A percentile compares a stretch with the other conserved stretches of the same genome.
phyloP scores from a whole-genome alignment of 1,284 basidiomycete genomes.

The Thelephora terrestris region DNA sequence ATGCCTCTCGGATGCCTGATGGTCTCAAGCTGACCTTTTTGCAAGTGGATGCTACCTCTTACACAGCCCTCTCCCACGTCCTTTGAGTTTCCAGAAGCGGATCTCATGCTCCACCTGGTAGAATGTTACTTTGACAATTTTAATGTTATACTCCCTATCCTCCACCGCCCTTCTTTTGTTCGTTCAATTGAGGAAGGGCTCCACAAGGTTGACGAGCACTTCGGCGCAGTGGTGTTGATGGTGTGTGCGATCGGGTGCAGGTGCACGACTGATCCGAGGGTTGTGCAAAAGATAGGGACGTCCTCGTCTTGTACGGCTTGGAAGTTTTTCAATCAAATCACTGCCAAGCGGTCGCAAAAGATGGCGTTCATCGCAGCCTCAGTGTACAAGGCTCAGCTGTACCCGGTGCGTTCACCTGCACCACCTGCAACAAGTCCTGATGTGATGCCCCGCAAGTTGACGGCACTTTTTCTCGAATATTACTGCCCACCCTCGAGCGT shows the following conservation, averaged over 20 bases:
- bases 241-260: slow-evolving; percentile 70
- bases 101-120: too few relatives aligned
- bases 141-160: slow-evolving; percentile 56
- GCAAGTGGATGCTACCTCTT: too few relatives aligned
- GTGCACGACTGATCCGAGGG: slow-evolving; percentile 57
- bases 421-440: slow-evolving; percentile 9
- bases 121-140: slow-evolving; percentile 57
- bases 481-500: slow-evolving; percentile 40
- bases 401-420: slow-evolving; percentile 28
- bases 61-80: too few relatives aligned
- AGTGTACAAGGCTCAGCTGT: slow-evolving; percentile 59
- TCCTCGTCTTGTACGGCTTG: slow-evolving; percentile 73
- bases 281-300: slow-evolving; percentile 34
- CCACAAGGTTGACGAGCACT: slow-evolving; percentile 48
- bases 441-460: slow-evolving; percentile 18
- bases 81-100: slow-evolving; percentile 34
- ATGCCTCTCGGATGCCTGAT: too few relatives aligned
- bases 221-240: slow-evolving; percentile 60
- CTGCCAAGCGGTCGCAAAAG: slow-evolving; percentile 39
- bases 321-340: slow-evolving; percentile 47
- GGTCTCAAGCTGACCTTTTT: too few relatives aligned
- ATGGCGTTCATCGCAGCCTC: slow-evolving; percentile 30
- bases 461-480: slow-evolving; percentile 29
- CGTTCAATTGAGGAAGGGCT: slow-evolving; percentile 41
- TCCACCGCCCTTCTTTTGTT: slow-evolving; percentile 73